Percentiles rank a stretch among this genome's conserved stretches.
Conservation (phyloP, 805 yeast species). For the Saturnispora hagleri region DNA sequence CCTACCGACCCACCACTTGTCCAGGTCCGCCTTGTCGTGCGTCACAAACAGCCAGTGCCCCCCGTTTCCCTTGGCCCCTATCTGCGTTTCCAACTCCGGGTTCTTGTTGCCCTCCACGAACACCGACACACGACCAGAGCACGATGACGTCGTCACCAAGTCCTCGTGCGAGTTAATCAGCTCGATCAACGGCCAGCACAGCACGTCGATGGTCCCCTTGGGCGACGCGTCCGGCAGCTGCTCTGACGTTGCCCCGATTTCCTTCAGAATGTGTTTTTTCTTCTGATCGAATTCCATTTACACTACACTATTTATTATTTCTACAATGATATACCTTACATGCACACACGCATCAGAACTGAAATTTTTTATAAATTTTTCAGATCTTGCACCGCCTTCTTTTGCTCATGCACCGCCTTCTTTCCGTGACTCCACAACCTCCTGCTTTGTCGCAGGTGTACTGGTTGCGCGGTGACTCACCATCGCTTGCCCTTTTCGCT, state of each 20-base stretch:
- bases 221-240: constrained; percentile 64
- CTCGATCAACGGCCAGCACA: constrained; percentile 63
- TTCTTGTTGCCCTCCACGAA: constrained; percentile 65
- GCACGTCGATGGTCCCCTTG: constrained; percentile 74
- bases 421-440: neutral
- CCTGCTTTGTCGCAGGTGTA: neutral
- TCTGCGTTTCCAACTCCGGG: constrained; percentile 23
- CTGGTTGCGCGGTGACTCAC: neutral
- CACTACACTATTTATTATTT: too few species aligned
- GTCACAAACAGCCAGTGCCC: constrained; percentile 80
- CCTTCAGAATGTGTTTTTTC: constrained; percentile 44
- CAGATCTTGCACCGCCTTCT: neutral
- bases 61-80: constrained; percentile 80
- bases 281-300: constrained; percentile 58
- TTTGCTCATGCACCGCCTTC: neutral
- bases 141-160: constrained; percentile 81
- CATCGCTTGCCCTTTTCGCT: neutral
- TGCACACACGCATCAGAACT: constrained; percentile 1
- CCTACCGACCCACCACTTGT: constrained; percentile 37
- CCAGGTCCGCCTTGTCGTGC: constrained; percentile 45
- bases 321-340: too few species aligned
- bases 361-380: neutral
- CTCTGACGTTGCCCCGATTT: constrained; percentile 36
- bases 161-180: constrained; percentile 53
- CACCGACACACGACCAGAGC: constrained; percentile 81